Percentiles rank a stretch among this genome's conserved stretches.
phyloP scores from a whole-genome alignment of 1,284 basidiomycete genomes.

The Anthracocystis setariae region DNA sequence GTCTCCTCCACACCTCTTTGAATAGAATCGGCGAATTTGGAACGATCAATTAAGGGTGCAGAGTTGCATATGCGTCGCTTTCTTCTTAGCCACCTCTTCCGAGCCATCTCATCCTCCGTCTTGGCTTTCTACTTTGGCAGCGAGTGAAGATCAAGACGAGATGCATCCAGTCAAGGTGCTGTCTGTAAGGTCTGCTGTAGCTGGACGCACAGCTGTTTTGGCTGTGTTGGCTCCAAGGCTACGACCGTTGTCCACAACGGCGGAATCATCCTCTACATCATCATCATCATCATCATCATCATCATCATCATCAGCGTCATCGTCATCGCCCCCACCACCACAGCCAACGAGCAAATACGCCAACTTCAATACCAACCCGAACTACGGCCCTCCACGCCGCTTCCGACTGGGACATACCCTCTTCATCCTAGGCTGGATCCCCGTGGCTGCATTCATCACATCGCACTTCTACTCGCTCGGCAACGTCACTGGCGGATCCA shows the following conservation, averaged over 20 bases:
- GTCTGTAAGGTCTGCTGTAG: background rate
- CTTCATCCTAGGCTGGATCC: constrained; percentile 69
- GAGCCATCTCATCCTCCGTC: background rate
- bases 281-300: constrained; percentile 4
- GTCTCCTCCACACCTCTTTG: background rate
- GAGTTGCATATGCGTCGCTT: no score
- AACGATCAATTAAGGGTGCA: no score
- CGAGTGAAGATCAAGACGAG: no score
- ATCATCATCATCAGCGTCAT: background rate
- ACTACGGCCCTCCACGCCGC: constrained; percentile 6
- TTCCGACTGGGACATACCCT: constrained; percentile 11
- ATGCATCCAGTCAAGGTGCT: background rate
- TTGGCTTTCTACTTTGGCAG: background rate
- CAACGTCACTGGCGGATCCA: constrained; percentile 69
- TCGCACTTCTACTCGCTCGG: constrained; percentile 70
- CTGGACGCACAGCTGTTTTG: background rate
- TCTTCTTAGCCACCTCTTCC: background rate
- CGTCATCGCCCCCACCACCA: background rate
- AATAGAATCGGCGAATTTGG: background rate
- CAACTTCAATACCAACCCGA: constrained; percentile 9
- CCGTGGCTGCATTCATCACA: constrained; percentile 70
- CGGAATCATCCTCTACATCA: background rate
- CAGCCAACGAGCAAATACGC: constrained; percentile 1
- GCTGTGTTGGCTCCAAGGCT: no score
- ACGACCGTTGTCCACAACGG: background rate